These are phyloP conservation scores for Hypoxylon sp. DNA, from an alignment of 2,329 filamentous ascomycete genomes.

Conservation along the genomic window DNA sequence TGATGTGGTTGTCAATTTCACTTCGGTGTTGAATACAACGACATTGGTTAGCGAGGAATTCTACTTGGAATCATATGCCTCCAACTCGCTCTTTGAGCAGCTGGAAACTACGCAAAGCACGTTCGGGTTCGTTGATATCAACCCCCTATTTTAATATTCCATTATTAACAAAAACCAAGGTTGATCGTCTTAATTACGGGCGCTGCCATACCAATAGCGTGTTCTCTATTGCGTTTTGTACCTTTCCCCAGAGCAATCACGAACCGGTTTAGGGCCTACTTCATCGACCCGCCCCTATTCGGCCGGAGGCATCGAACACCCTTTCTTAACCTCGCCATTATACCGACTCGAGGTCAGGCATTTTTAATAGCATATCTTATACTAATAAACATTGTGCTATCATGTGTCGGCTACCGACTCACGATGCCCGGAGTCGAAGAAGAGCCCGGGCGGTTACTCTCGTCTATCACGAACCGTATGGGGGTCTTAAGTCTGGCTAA, in stretches of 20 bases:
- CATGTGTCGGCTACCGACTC: conserved; percentile 43
- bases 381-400: conserved; percentile 48
- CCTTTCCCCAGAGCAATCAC: conserved; percentile 36
- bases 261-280: conserved; percentile 43
- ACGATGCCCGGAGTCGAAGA: conserved; percentile 42
- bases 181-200: conserved; percentile 43
- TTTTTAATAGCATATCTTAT: conserved; percentile 48
- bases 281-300: conserved; percentile 46
- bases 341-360: conserved; percentile 50
- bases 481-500: conserved; percentile 42
- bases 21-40: conserved; percentile 12
- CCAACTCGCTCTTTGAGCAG: conserved; percentile 7
- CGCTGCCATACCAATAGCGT: conserved; percentile 44
- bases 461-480: conserved; percentile 46
- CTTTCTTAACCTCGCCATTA: conserved; percentile 39
- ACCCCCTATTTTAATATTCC: not conserved
- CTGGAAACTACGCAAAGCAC: conserved; percentile 19
- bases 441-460: conserved; percentile 28
- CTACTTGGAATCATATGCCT: conserved; percentile 11
- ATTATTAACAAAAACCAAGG: conserved; percentile 37
- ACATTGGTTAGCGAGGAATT: conserved; percentile 48
- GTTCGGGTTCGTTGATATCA: conserved; percentile 20
- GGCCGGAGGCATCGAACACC: conserved; percentile 48
- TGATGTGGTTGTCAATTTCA: not conserved
- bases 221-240: conserved; percentile 50